Percentiles rank a stretch among this genome's conserved stretches.
These are phyloP conservation scores for Taxillus chinensis DNA, from an alignment of 164 flowering plant genomes.

Conservation along the genomic window DNA sequence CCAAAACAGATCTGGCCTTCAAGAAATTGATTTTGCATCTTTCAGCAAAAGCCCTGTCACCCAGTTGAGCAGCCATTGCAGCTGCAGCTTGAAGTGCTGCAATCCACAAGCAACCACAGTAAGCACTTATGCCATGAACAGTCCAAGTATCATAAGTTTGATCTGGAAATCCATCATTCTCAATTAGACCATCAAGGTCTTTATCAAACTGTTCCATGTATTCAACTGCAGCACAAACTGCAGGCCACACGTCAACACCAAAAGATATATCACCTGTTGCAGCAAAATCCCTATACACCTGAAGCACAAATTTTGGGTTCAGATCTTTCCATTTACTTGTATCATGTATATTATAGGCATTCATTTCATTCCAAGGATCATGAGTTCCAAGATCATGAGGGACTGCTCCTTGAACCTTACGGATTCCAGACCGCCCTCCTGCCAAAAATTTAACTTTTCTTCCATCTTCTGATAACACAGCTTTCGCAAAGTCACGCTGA, in stretches of 20 bases:
- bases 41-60: slow-evolving; percentile 57
- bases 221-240: slow-evolving; percentile 85
- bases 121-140: slow-evolving; percentile 88
- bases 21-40: slow-evolving; percentile 47
- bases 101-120: slow-evolving; percentile 92
- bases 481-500: slow-evolving; percentile 89
- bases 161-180: slow-evolving; percentile 93
- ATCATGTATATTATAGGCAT: slow-evolving; percentile 89
- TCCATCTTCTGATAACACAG: slow-evolving; percentile 74
- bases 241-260: slow-evolving; percentile 86
- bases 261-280: slow-evolving; percentile 78
- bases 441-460: slow-evolving; percentile 79
- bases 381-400: slow-evolving; percentile 94
- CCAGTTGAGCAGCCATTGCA: slow-evolving; percentile 77
- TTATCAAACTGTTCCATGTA: slow-evolving; percentile 91
- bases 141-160: slow-evolving; percentile 96
- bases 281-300: slow-evolving; percentile 84
- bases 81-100: slow-evolving; percentile 94
- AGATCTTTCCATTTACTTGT: slow-evolving; percentile 90
- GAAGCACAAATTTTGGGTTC: slow-evolving; percentile 89
- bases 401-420: slow-evolving; percentile 77
- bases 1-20: slow-evolving; percentile 59
- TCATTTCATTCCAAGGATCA: slow-evolving; percentile 95
- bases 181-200: slow-evolving; percentile 71
- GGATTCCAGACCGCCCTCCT: slow-evolving; percentile 76